Conservation (phyloP, 352 stramenopile species). For the Globisporangium sylvaticum region DNA sequence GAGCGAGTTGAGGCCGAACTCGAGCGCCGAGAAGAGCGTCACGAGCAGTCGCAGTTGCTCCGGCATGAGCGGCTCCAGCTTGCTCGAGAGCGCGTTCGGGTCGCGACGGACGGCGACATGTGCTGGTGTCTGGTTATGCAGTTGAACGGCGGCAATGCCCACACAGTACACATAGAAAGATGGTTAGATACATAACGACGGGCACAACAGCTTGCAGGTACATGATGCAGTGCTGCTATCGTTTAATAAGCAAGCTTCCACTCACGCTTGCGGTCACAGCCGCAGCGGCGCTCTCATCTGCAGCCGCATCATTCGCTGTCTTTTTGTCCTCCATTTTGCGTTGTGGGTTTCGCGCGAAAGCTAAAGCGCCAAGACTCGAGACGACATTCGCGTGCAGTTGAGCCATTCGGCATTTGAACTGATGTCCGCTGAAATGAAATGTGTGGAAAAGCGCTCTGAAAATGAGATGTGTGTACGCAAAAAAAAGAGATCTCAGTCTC, state of each 20-base stretch:
- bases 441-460: too few species aligned
- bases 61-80: slow-evolving; percentile 39
- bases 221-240: too few species aligned
- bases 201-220: too few species aligned
- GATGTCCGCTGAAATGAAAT: too few species aligned
- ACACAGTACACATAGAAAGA: not conserved
- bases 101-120: not conserved
- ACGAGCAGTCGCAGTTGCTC: slow-evolving; percentile 38
- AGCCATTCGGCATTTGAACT: too few species aligned
- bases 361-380: too few species aligned
- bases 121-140: not conserved
- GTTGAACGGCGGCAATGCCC: too few species aligned
- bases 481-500: too few species aligned
- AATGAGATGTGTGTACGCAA: too few species aligned
- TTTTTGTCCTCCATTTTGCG: not conserved
- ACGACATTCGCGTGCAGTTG: too few species aligned
- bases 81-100: not conserved
- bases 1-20: slow-evolving; percentile 67
- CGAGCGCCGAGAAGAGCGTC: slow-evolving; percentile 61
- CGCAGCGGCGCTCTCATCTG: not conserved
- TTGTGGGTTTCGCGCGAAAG: not conserved
- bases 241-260: not conserved
- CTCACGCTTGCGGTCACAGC: not conserved
- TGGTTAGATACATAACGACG: not conserved
- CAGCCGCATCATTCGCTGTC: not conserved